Base-by-base conservation (phyloP, 2,329 filamentous ascomycete species). In the Neofusicoccum parvum region DNA sequence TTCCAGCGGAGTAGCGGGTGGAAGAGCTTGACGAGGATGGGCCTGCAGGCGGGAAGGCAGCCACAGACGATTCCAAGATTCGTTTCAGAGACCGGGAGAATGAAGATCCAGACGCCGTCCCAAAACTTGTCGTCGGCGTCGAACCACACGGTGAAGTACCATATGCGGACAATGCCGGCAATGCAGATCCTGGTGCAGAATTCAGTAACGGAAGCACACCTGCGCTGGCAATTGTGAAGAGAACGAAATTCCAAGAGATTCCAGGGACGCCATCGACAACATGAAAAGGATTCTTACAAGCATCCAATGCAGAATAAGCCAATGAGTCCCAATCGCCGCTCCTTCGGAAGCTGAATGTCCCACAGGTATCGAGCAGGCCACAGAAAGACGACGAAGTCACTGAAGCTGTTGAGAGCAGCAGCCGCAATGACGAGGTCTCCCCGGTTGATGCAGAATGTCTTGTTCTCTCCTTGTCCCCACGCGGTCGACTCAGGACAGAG, bases 341-440 rank as follows among this genome's bases (percentile, higher is more conserved):
- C 68, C 10, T 68, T 59, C 7, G 74, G 75, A 2, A 75, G 67
- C n/a, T 69, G 68, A 4, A 76, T 67, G 1, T 65, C 69, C 20
- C 69, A 66, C 10, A 76, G 70, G 34, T 73, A 70, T 41, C 70
- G 69, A 0, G 70, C 71, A 2, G 74, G 74, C 73, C 73, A 75
- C 1, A 75, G 68, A 66, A 73, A 76, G 37, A 76, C 69, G 3
- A 75, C 39, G 37, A 76, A 73, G 64, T 77, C 75, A 62, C 72
- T 76, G 11, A 74, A 51, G 62, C 70, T 74, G 48, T 75, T 75
- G 43, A 75, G 41, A 11, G 70, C 71, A 9, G 73, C 72, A 27
- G 72, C 68, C 3, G 69, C 64, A 4, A 74, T 53, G 9, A 74
- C 54, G 1, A 71, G 69, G 12, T 66, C 59, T 11, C 69, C 67